Evolutionary conservation across 2,329 filamentous ascomycete species (phyloP).

Genomic region (Diplodia corticola): DNA sequence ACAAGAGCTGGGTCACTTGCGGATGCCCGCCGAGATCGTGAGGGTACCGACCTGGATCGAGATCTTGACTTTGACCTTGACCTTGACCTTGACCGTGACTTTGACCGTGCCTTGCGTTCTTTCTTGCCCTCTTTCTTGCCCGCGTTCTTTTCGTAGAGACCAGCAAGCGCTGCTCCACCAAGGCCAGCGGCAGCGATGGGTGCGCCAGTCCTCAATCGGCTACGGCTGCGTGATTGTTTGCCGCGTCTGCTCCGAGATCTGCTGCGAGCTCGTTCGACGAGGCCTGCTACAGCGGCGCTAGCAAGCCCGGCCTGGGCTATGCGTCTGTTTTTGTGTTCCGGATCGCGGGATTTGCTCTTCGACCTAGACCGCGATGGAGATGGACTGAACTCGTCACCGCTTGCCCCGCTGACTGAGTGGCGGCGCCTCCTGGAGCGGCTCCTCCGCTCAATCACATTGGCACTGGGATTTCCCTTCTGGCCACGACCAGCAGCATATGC

Average conservation of each 20-base stretch:
- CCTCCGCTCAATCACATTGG: slow-evolving; percentile 48
- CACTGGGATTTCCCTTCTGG: slow-evolving; percentile 51
- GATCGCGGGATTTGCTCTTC: slow-evolving; percentile 44
- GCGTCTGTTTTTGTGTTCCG: slow-evolving; percentile 57
- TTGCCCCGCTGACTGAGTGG: slow-evolving; percentile 30
- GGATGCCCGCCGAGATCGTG: slow-evolving; percentile 47
- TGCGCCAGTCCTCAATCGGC: slow-evolving; percentile 56
- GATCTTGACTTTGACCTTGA: slow-evolving; percentile 42
- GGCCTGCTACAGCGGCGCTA: slow-evolving; percentile 62
- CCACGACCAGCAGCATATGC: slow-evolving; percentile 54
- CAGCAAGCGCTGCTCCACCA: slow-evolving; percentile 61
- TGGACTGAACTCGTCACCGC: slow-evolving; percentile 33
- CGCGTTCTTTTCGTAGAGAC: slow-evolving; percentile 64
- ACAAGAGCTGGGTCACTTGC: slow-evolving; percentile 56
- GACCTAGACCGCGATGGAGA: slow-evolving; percentile 41
- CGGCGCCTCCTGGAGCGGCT: slow-evolving; percentile 49
- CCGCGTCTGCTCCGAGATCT: slow-evolving; percentile 57
- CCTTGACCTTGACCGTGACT: slow-evolving; percentile 36
- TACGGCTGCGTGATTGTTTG: slow-evolving; percentile 53
- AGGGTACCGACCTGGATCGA: slow-evolving; percentile 49
- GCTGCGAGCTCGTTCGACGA: slow-evolving; percentile 59
- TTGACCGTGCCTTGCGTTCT: slow-evolving; percentile 35
- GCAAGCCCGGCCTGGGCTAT: slow-evolving; percentile 64
- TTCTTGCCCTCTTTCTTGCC: slow-evolving; percentile 58
- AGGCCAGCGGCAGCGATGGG: slow-evolving; percentile 63